Conservation (phyloP, 2,329 filamentous ascomycete genomes). For the Alternaria brassicicola region DNA sequence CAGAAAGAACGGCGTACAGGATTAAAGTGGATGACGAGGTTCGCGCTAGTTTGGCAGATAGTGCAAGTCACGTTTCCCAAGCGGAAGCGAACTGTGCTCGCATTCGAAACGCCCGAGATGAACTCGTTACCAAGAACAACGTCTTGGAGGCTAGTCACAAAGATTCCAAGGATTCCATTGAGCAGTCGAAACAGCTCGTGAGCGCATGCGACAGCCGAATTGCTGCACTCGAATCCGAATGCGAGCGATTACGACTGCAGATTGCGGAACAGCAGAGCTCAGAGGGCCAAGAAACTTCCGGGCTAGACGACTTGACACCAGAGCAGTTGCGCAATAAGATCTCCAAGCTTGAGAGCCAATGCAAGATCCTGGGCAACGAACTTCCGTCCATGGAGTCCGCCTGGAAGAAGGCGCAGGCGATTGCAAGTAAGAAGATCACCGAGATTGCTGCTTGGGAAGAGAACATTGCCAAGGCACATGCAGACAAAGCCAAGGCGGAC, state of each 20-base stretch:
- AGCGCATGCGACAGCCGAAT: constrained; percentile 82
- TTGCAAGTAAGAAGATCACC: constrained; percentile 85
- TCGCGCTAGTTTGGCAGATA: constrained; percentile 72
- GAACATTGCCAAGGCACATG: constrained; percentile 72
- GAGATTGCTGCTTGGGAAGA: constrained; percentile 80
- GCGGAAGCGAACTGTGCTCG: constrained; percentile 85
- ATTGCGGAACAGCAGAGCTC: constrained; percentile 54
- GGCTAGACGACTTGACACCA: constrained; percentile 64
- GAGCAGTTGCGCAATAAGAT: constrained; percentile 79
- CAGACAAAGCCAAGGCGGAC: constrained; percentile 94
- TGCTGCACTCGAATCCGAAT: constrained; percentile 78
- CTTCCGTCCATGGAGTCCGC: constrained; percentile 87
- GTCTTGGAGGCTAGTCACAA: constrained; percentile 81
- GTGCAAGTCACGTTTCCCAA: constrained; percentile 79
- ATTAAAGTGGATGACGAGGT: constrained; percentile 81
- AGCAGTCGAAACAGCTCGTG: constrained; percentile 80
- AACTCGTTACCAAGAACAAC: constrained; percentile 79
- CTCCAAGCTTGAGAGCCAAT: constrained; percentile 76
- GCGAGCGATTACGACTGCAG: constrained; percentile 70
- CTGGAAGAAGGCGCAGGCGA: constrained; percentile 84
- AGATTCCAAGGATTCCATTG: constrained; percentile 70
- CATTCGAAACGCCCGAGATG: constrained; percentile 83
- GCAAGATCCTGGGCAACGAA: constrained; percentile 83
- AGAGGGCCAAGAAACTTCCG: constrained; percentile 37
- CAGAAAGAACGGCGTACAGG: constrained; percentile 83